These are phyloP conservation scores for Teunomyces stri DNA, from an alignment of 805 yeast species.

Conservation along the genomic window DNA sequence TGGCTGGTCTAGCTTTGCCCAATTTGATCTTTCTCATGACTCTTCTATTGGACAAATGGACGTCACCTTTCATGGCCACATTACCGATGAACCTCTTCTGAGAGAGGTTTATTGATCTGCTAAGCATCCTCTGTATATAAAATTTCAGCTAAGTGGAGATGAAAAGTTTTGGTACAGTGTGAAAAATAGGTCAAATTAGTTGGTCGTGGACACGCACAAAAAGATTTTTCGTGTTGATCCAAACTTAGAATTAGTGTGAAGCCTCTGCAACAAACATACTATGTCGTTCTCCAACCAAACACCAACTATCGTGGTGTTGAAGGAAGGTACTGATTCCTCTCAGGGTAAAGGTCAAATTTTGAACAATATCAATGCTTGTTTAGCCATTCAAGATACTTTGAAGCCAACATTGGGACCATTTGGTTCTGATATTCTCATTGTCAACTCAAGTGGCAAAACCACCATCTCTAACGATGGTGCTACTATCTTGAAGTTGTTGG, in stretches of 20 bases:
- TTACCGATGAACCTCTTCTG: conserved; percentile 2
- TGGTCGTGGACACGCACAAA: conserved; percentile 8
- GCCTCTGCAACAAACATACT: conserved; percentile 1
- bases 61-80: conserved; percentile 28
- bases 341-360: conserved; percentile 97
- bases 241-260: conserved; percentile 1
- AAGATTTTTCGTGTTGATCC: conserved; percentile 5
- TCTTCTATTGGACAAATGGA: conserved; percentile 47
- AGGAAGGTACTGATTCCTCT: conserved; percentile 96
- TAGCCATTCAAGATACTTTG: conserved; percentile 94
- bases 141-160: background rate
- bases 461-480: conserved; percentile 99
- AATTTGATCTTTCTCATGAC: conserved; percentile 65
- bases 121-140: background rate
- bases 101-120: conserved; percentile 2
- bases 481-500: conserved; percentile 85
- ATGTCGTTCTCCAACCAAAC: conserved; percentile 93
- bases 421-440: conserved; percentile 93
- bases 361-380: conserved; percentile 93
- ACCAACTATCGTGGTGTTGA: conserved; percentile 96
- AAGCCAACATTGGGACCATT: conserved; percentile 95
- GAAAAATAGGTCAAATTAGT: conserved; percentile 4
- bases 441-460: conserved; percentile 76
- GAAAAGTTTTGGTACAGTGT: background rate
- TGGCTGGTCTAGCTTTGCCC: conserved; percentile 92